Evolutionary conservation across 768 basidiomycete species (phyloP).

Genomic region (Hypsizygus marmoreus): DNA sequence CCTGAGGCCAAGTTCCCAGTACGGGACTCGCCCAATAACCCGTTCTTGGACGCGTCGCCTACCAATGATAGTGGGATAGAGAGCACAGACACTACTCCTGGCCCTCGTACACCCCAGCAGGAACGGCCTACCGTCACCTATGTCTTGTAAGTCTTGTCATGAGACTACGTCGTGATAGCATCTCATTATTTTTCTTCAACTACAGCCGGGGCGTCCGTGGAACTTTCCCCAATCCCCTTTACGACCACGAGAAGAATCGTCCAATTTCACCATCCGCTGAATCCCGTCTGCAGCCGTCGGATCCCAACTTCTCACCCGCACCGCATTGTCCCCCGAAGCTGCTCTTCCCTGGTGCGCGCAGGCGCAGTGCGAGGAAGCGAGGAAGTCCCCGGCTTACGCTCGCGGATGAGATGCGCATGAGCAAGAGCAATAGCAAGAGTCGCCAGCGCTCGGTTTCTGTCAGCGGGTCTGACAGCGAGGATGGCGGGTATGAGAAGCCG

Average conservation of each 20-base stretch:
- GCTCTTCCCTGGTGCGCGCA: constrained; percentile 47
- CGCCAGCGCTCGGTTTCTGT: constrained; percentile 18
- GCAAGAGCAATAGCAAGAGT: constrained; percentile 7
- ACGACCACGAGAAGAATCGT: constrained; percentile 43
- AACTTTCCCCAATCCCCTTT: constrained; percentile 64
- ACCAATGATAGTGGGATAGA: constrained; percentile 32
- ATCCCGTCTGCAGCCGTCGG: constrained; percentile 57
- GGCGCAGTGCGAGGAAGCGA: constrained; percentile 14
- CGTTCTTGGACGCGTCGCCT: constrained; percentile 50
- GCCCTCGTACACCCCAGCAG: constrained; percentile 37
- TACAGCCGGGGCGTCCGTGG: constrained; percentile 68
- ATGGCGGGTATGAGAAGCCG: constrained; percentile 9
- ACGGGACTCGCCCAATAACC: constrained; percentile 72
- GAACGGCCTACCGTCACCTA: constrained; percentile 69
- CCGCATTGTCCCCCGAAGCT: constrained; percentile 56
- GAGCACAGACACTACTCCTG: constrained; percentile 30
- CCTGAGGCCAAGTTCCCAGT: constrained; percentile 36
- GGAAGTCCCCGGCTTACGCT: constrained; percentile 2
- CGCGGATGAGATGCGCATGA: constrained; percentile 11
- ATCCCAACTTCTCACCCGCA: constrained; percentile 67
- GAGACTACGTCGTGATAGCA: background rate
- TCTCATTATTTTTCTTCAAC: constrained; percentile 2
- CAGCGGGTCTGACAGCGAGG: constrained; percentile 22
- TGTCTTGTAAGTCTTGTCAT: constrained; percentile 61
- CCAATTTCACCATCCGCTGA: constrained; percentile 45